Evolutionary conservation across 306 rosid species (phyloP).

Genomic region (Vigna radiata): DNA sequence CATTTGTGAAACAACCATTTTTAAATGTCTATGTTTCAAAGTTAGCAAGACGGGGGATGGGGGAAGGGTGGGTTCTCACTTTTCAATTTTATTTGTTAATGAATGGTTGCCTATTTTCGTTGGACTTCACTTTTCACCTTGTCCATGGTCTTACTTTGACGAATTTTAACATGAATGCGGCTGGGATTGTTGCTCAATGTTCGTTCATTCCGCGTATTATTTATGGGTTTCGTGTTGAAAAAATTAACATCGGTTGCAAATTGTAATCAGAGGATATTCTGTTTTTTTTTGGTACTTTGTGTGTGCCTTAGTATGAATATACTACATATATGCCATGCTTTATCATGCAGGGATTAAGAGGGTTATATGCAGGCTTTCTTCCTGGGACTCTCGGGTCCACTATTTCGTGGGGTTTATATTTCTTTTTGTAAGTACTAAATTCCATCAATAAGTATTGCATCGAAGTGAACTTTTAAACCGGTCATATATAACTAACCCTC

Average conservation of each 20-base stretch:
- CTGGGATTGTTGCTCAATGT: conserved; percentile 23
- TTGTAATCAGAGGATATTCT: conserved; percentile 13
- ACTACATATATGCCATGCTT: conserved; percentile 31
- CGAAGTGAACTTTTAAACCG: not conserved
- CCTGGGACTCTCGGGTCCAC: conserved; percentile 92
- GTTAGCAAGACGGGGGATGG: not conserved
- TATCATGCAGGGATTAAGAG: conserved; percentile 78
- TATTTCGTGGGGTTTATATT: conserved; percentile 90
- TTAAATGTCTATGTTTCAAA: too few species aligned
- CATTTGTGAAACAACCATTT: too few species aligned
- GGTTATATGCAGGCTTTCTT: conserved; percentile 89
- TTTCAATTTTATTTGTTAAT: not conserved
- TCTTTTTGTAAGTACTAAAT: conserved; percentile 79
- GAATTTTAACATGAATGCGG: conserved; percentile 15
- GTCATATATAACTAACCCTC: conserved; percentile 8
- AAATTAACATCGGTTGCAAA: not conserved
- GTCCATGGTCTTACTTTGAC: conserved; percentile 25
- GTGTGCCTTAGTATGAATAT: conserved; percentile 22
- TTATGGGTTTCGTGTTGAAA: conserved; percentile 6
- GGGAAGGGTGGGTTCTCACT: not conserved
- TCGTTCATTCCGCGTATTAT: not conserved
- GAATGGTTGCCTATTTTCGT: conserved; percentile 7
- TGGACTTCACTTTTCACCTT: conserved; percentile 7
- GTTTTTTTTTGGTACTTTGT: not conserved
- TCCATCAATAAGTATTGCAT: conserved; percentile 27